A percentile compares a stretch with the other conserved stretches of the same genome.
Evolutionary conservation across 257 asterid species (phyloP).

Genomic region (Jaltomata sinuosa): DNA sequence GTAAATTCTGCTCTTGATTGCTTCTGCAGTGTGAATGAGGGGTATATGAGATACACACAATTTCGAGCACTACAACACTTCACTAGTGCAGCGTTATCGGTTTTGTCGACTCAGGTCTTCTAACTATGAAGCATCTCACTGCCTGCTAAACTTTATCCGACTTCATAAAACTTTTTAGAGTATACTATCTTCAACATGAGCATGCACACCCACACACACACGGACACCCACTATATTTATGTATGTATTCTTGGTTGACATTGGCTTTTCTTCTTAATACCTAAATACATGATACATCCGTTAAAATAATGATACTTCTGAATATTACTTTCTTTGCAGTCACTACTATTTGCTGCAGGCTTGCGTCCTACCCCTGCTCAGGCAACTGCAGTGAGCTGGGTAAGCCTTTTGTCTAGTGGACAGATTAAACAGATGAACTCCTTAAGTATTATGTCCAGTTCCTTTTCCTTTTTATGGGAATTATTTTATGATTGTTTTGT

Average conservation of each 20-base stretch:
- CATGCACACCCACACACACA: neutral
- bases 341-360: slow-evolving; percentile 97
- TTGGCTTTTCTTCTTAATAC: neutral
- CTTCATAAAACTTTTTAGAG: neutral
- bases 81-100: slow-evolving; percentile 86
- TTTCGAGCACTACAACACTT: slow-evolving; percentile 95
- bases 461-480: neutral
- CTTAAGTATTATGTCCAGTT: neutral
- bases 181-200: neutral
- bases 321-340: slow-evolving; percentile 69
- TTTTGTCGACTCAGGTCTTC: slow-evolving; percentile 93
- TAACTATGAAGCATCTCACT: slow-evolving; percentile 1
- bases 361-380: slow-evolving; percentile 98
- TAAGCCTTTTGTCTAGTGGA: slow-evolving; percentile 20
- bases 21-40: slow-evolving; percentile 81
- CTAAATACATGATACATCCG: neutral
- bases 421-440: neutral
- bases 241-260: neutral
- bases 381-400: slow-evolving; percentile 99
- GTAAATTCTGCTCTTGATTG: neutral
- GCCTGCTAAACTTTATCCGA: neutral
- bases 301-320: slow-evolving; percentile 12
- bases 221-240: neutral
- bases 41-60: slow-evolving; percentile 89
- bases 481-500: slow-evolving; percentile 1